Percentiles rank a stretch among this genome's conserved stretches.
Evolutionary conservation across 352 stramenopile genomes (phyloP).

Genomic region (Phytophthora agathidicida): DNA sequence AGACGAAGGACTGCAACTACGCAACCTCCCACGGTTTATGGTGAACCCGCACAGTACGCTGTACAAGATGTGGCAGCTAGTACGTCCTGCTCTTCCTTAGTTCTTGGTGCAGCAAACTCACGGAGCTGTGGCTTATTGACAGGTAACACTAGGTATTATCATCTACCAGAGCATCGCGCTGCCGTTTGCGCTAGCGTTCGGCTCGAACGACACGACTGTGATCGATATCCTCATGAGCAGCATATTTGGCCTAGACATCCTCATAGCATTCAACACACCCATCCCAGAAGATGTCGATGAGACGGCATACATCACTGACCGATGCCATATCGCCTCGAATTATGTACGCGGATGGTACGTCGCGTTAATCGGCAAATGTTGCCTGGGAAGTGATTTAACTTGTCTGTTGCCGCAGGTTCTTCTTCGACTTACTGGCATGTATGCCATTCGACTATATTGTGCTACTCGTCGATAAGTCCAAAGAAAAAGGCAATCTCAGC

Average conservation of each 20-base stretch:
- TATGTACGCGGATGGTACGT: slow-evolving; percentile 73
- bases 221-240: slow-evolving; percentile 68
- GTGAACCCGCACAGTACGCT: slow-evolving; percentile 70
- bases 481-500: slow-evolving; percentile 58
- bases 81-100: slow-evolving; percentile 30
- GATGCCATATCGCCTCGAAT: slow-evolving; percentile 50
- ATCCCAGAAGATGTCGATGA: slow-evolving; percentile 47
- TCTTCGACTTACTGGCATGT: slow-evolving; percentile 81
- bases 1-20: slow-evolving; percentile 38
- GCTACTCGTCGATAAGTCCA: slow-evolving; percentile 53
- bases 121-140: too few species aligned
- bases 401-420: slow-evolving; percentile 49
- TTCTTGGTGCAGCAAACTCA: too few species aligned
- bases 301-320: slow-evolving; percentile 67
- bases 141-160: slow-evolving; percentile 75
- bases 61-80: slow-evolving; percentile 83
- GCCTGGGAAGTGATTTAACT: neutral
- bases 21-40: slow-evolving; percentile 56
- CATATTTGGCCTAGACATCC: slow-evolving; percentile 74
- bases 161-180: slow-evolving; percentile 82
- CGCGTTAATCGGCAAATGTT: neutral
- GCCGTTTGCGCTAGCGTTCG: slow-evolving; percentile 70
- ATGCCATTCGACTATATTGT: slow-evolving; percentile 75
- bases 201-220: slow-evolving; percentile 46
- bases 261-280: slow-evolving; percentile 81